phyloP scores from a whole-genome alignment of 306 rosid species.

The Cyamopsis tetragonoloba region DNA sequence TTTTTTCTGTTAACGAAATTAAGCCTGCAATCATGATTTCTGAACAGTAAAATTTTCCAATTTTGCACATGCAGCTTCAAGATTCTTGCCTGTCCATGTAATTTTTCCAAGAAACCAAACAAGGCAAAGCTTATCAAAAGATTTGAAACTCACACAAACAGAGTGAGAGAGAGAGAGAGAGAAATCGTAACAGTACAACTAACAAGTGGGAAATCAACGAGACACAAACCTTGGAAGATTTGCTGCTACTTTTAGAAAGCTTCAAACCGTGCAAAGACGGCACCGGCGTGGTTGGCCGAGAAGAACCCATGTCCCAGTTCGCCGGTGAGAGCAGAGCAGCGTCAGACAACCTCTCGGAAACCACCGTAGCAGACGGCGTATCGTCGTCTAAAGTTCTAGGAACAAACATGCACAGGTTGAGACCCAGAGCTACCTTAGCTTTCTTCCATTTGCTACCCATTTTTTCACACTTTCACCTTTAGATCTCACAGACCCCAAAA shows the following conservation, averaged over 20 bases:
- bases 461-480: neutral
- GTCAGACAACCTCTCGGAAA: conserved; percentile 66
- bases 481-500: conserved; percentile 38
- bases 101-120: conserved; percentile 17
- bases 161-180: neutral
- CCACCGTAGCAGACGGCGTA: conserved; percentile 48
- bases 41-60: neutral
- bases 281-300: conserved; percentile 33
- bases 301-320: conserved; percentile 34
- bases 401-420: conserved; percentile 72
- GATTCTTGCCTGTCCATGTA: neutral
- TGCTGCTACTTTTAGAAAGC: conserved; percentile 44
- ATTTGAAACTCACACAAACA: neutral
- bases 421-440: conserved; percentile 76
- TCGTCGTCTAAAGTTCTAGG: conserved; percentile 76
- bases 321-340: conserved; percentile 85
- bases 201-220: neutral
- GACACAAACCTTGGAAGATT: conserved; percentile 40
- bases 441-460: conserved; percentile 99
- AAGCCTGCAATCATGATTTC: neutral
- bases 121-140: neutral
- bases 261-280: conserved; percentile 28
- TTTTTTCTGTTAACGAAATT: neutral
- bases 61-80: conserved; percentile 7
- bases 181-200: neutral